A percentile compares a stretch with the other conserved stretches of the same genome.
Evolutionary conservation across 768 basidiomycete genomes (phyloP).

Genomic region (Dictyophora rubrovolvata): DNA sequence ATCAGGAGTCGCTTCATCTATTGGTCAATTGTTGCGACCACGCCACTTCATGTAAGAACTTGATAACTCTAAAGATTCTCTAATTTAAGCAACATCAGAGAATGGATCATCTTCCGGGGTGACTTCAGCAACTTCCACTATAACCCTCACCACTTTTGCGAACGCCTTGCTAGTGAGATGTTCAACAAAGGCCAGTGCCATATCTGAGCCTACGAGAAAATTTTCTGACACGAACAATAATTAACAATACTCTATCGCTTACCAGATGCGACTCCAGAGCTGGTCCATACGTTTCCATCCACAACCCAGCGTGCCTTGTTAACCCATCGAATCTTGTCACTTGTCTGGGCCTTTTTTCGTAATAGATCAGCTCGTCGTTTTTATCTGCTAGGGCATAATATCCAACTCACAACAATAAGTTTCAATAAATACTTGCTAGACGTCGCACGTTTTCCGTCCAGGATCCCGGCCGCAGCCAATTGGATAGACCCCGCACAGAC

Average conservation of each 20-base stretch:
- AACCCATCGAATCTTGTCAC: neutral
- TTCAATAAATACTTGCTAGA: constrained; percentile 4
- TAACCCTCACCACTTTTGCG: constrained; percentile 11
- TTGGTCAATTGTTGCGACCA: too few species aligned
- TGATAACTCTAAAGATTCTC: too few species aligned
- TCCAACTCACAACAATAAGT: neutral
- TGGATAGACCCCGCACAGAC: constrained; percentile 9
- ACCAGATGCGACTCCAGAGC: constrained; percentile 4
- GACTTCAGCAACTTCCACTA: constrained; percentile 16
- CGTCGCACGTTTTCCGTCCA: constrained; percentile 10
- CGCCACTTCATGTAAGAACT: too few species aligned
- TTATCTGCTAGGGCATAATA: neutral
- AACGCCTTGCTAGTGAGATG: constrained; percentile 5
- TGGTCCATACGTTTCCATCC: constrained; percentile 7
- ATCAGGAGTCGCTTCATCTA: too few species aligned
- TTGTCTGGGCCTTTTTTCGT: neutral
- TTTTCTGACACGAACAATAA: neutral
- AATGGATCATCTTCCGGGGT: constrained; percentile 21
- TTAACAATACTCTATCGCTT: neutral
- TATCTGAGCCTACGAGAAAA: neutral
- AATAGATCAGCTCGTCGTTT: neutral
- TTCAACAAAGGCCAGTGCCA: constrained; percentile 5
- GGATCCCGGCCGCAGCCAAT: constrained; percentile 5
- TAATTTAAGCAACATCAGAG: constrained; percentile 11
- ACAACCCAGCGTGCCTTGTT: constrained; percentile 9